Conservation (phyloP, 83 land plant genomes). For the Larix sibirica region DNA sequence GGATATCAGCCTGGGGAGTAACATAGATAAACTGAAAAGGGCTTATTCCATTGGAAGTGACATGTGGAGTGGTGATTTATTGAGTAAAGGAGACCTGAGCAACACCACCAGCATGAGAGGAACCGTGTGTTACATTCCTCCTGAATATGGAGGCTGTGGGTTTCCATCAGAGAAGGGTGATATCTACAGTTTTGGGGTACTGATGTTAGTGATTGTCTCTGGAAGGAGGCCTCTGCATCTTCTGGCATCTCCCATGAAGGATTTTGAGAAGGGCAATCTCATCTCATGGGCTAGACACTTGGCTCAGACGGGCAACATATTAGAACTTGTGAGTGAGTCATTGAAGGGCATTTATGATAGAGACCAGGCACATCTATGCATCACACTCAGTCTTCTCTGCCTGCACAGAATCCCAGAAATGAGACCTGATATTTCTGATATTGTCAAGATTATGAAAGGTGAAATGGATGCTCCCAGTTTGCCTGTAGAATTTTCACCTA, state of each 20-base stretch:
- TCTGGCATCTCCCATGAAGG: slow-evolving; percentile 68
- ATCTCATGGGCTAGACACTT: slow-evolving; percentile 89
- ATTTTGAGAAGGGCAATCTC: slow-evolving; percentile 88
- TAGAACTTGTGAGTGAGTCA: slow-evolving; percentile 75
- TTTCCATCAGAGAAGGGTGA: slow-evolving; percentile 90
- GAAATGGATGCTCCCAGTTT: slow-evolving; percentile 57
- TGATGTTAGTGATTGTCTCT: slow-evolving; percentile 84
- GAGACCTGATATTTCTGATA: slow-evolving; percentile 76
- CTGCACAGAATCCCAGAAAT: slow-evolving; percentile 76
- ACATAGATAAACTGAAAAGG: slow-evolving; percentile 33
- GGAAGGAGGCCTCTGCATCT: slow-evolving; percentile 97
- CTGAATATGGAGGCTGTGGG: slow-evolving; percentile 77
- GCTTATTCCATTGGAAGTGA: slow-evolving; percentile 37
- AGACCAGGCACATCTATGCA: slow-evolving; percentile 81
- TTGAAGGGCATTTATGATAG: slow-evolving; percentile 36
- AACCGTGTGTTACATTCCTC: slow-evolving; percentile 81
- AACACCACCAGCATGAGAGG: slow-evolving; percentile 99
- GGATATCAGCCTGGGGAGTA: slow-evolving; percentile 52
- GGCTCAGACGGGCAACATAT: slow-evolving; percentile 70
- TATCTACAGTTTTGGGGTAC: slow-evolving; percentile 95
- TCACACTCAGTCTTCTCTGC: slow-evolving; percentile 88
- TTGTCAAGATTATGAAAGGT: slow-evolving; percentile 77
- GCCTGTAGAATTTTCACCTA: slow-evolving; percentile 88
- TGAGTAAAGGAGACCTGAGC: slow-evolving; percentile 74
- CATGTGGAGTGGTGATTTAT: slow-evolving; percentile 82